Conservation (phyloP, 192 early-diverging fungal genomes). For the Chytriomyces sp. region DNA sequence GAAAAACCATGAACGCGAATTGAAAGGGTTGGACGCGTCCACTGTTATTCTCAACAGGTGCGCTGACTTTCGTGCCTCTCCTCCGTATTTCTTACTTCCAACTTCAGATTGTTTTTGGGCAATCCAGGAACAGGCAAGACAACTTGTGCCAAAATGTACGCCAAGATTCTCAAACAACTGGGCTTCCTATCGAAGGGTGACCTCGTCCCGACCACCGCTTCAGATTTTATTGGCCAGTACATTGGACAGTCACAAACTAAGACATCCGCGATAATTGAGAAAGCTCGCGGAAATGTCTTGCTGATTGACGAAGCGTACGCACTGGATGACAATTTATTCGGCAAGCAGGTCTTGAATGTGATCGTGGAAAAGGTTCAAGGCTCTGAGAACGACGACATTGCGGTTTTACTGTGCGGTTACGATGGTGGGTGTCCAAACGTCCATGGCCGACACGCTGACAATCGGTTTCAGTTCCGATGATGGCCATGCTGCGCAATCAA, state of each 20-base stretch:
- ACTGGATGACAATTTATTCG: slow-evolving; percentile 39
- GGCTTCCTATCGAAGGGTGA: slow-evolving; percentile 33
- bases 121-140: slow-evolving; percentile 40
- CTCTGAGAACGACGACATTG: slow-evolving; percentile 42
- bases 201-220: slow-evolving; percentile 29
- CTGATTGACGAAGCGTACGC: slow-evolving; percentile 42
- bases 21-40: slow-evolving; percentile 28
- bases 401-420: slow-evolving; percentile 43
- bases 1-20: slow-evolving; percentile 40
- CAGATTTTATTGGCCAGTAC: slow-evolving; percentile 31
- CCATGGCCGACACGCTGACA: background rate
- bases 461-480: slow-evolving; percentile 33
- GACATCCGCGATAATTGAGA: slow-evolving; percentile 33
- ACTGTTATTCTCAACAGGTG: slow-evolving; percentile 36
- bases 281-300: slow-evolving; percentile 32
- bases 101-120: slow-evolving; percentile 28
- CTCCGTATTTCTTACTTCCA: no score
- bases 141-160: slow-evolving; percentile 31
- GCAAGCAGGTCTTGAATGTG: slow-evolving; percentile 43
- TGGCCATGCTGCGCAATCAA: slow-evolving; percentile 42
- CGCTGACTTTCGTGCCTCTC: no score
- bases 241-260: slow-evolving; percentile 38
- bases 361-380: slow-evolving; percentile 44
- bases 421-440: slow-evolving; percentile 26
- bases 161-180: slow-evolving; percentile 32